Evolutionary conservation across 2,329 filamentous ascomycete genomes (phyloP), one percentile per base, ranked within the genome.

Genomic region (Metarhizium humberi): DNA sequence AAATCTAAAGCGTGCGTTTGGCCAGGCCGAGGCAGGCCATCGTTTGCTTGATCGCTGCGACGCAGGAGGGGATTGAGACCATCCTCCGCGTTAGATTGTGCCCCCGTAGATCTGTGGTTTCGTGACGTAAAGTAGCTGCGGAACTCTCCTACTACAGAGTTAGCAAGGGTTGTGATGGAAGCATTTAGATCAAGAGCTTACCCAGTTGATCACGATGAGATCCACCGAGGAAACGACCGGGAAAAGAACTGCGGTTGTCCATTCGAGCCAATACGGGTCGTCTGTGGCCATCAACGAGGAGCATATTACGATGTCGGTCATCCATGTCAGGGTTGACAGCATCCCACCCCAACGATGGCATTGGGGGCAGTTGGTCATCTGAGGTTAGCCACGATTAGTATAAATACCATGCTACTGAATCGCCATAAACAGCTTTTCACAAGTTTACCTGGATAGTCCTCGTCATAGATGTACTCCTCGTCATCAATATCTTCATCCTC

Each of bases 21-120:
- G 43, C 72, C 69, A 48, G 73, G 72, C 50, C 80, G 79, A 52
- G 79, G 75, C 8, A 76, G 64, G 38, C 65, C 65, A 18, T 83
- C 78, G 55, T 73, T 72, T 29, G 66, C 69, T 30, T 71, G 63
- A 25, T 74, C 72, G 50, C 66, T 70, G 49, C 89, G 86, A 60
- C 91, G 87, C 54, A 97, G 81, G 13, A 97, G 77, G 47, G 92
- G 92, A 65, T 97, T 96, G 25, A 85, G 78, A 3, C 90, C 91
- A 66, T 96, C 92, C 60, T 96, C 90, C 38, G 80, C 78, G 32
- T 77, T 77, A 55, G 80, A 78, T 53, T 80, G 73, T 36, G 79
- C 75, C 20, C 73, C 74, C 50, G 77, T 77, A 53, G 78, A 69
- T 55, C 82, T 76, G 62, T 84, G 79, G 58, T 77, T 72, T 60